These are phyloP conservation scores for Solanum tarapatanum DNA, from an alignment of 257 asterid genomes.

Conservation along the genomic window DNA sequence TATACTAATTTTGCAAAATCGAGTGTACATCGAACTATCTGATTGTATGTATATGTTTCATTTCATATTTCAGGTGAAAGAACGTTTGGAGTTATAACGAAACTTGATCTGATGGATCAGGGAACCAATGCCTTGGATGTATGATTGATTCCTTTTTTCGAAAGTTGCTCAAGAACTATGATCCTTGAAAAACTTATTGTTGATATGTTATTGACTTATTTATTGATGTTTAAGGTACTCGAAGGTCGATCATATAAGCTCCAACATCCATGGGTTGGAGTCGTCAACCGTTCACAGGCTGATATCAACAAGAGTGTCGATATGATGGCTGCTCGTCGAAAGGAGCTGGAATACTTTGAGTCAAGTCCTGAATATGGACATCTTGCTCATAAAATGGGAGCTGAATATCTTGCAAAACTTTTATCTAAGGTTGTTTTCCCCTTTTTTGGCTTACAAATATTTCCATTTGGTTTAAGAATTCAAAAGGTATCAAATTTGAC, in stretches of 20 bases:
- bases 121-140: constrained; percentile 96
- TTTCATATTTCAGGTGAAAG: constrained; percentile 57
- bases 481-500: neutral
- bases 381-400: constrained; percentile 87
- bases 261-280: constrained; percentile 96
- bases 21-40: neutral
- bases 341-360: constrained; percentile 82
- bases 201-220: neutral
- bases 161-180: neutral
- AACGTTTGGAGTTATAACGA: constrained; percentile 90
- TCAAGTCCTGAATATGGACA: constrained; percentile 94
- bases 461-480: neutral
- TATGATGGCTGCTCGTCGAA: constrained; percentile 78
- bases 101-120: constrained; percentile 94
- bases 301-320: constrained; percentile 86
- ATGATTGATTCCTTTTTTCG: constrained; percentile 12
- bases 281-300: constrained; percentile 96
- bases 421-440: constrained; percentile 47
- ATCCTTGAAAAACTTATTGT: neutral
- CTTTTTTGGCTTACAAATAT: neutral
- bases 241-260: constrained; percentile 93
- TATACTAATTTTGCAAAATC: constrained; percentile 1
- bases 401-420: constrained; percentile 90
- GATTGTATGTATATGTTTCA: neutral
- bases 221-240: constrained; percentile 51